Base-by-base conservation (phyloP, 176 grass and related monocot genomes). In the Rhynchospora tenuis region DNA sequence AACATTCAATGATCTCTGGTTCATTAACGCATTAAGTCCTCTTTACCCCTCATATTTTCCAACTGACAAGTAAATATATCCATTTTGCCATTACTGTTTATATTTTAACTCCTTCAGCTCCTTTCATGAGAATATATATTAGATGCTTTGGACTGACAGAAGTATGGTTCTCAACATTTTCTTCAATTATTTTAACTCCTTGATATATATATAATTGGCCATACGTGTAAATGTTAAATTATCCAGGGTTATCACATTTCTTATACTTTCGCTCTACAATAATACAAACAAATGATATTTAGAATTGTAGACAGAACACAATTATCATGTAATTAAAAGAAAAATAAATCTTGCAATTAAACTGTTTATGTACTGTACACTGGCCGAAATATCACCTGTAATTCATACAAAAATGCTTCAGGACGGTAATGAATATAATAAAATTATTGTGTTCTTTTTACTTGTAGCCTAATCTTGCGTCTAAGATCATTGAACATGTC, bases 401-500 rank as follows among this genome's bases (percentile, higher is more conserved):
- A 64, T 51, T 38, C 44, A 59, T 81, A 73, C 1, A 19, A 27
- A 77, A 38, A 38, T 4, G 33, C 33, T 38, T 38, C 33, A 38
- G 5, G 59, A 61, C 22, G 9, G 38, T 1, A 29, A 65, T 55
- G 20, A 7, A 24, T 3, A 3, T 9, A 16, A 27, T 67, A 43
- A 19, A 86, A 29, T 86, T 56, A 24, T 72, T 23, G 3, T 45
- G 15, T 66, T 5, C 6, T 15, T 82, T 14, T 76, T 13, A 9
- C 2, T 26, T 81, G 43, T 26, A 97, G 94, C 87, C 81, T 86
- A 73, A 91, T 3, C 83, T 86, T 44, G 90, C 86, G 1, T 85
- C 65, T 17, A 97, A 97, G 79, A 97, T 97, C 76, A 97, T 89
- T 7, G 90, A 85, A 66, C 92, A 92, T 90, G 60, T 97, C 16